Base-by-base conservation (phyloP, 1,139 yeast genomes). In the Taiozyma sp. region DNA sequence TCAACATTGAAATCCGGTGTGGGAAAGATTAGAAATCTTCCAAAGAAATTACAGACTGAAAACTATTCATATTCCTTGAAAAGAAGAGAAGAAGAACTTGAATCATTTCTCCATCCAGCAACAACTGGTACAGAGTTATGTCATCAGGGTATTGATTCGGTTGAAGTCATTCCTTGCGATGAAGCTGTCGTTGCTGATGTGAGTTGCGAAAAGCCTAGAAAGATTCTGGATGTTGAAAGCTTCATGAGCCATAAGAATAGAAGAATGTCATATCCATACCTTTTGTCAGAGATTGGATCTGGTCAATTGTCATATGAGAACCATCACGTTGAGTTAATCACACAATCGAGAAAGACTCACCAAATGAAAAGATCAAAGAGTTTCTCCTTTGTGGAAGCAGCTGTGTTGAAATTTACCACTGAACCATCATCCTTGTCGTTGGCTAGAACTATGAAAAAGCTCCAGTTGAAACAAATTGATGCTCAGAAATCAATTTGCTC, bases 201-300 rank as follows among this genome's bases (percentile, higher is more conserved):
- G 16, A 32, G 3, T n/a, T 38, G 41, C 8, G 24, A 23, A 9
- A 38, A 38, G 12, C 13, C 41, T 19, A 16, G 24, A 38, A 38
- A 38, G 41, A 38, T 38, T 14, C 19, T 38, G 14, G 41, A 38
- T 19, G 41, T 38, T 38, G 14, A 38, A 19, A 38, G 14, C 8
- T 38, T 38, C 14, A 38, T 38, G 41, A 38, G 39, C 22, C 65
- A 64, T 14, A 61, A 76, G 52, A 71, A 72, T 48, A 64, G 83
- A 54, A 67, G 84, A 48, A 68, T 70, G 49, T 78, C 84, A 1
- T 72, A 57, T 48, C 84, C 84, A 2, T 68, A 65, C 43, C 47
- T 68, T 9, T 51, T 59, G 9, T 47, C 55, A 1, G 79, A 75
- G 28, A 55, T 65, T 6, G 73, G 70, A 49, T 57, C 71, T 30